Base-by-base conservation (phyloP, 1,284 basidiomycete genomes). In the Irpex lacteus region DNA sequence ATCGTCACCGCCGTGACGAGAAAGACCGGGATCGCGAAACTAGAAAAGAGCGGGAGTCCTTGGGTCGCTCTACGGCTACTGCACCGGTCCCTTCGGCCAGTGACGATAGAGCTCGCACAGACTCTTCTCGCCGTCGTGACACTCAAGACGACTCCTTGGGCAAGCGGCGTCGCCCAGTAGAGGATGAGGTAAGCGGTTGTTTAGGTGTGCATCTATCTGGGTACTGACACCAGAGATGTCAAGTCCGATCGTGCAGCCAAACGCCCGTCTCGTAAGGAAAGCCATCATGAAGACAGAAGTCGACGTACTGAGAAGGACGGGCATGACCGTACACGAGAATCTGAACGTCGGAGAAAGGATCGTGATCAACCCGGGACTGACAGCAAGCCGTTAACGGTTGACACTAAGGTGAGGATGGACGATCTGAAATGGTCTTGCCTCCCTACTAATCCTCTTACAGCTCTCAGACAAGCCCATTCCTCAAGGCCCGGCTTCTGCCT, bases 201-300 rank as follows among this genome's bases (percentile, higher is more conserved):
- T 56, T 32, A 50, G 62, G 63, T 50, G 63, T 71, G 63, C 60
- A 26, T 64, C 61, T 8, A 19, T 52, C 13, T 52, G 2, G 15
- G 8, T n/a, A 52, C 18, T 52, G n/a, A 52, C 26, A 5, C 40
- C n/a, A 13, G 40, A 13, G 6, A 64, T 66, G 69, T 63, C 6
- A 68, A 92, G 89, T 76, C 84, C 65, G 91, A 92, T 62, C 84
- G 91, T 65, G 81, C 81, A 53, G 83, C 86, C 11, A 92, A 92
- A 72, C 87, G 90, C 37, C 83, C 84, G 62, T 88, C 90, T 65
- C 86, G 91, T 58, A 90, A 90, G 72, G 90, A 92, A 5, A 77
- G 83, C 34, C 88, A 91, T 70, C 84, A 90, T 63, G 90, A 92
- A 64, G 90, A 92, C 38, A 81, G 90, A 47, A 77, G 76, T 66